A percentile compares a stretch with the other conserved stretches of the same genome.
phyloP scores from a whole-genome alignment of 306 rosid genomes.

The Acacia confusa region DNA sequence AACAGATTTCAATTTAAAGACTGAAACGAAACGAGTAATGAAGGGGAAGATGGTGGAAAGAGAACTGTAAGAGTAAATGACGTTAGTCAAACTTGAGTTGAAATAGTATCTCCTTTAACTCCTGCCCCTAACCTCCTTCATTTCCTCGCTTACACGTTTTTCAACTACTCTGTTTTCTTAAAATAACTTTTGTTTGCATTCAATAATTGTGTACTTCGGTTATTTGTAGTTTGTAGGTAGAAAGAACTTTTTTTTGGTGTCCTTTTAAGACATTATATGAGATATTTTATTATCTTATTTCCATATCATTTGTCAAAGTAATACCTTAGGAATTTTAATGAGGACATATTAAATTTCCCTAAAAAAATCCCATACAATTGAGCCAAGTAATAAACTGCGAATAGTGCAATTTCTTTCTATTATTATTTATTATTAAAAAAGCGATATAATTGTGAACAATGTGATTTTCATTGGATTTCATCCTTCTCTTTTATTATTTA shows the following conservation, averaged over 20 bases:
- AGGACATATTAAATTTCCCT: no score
- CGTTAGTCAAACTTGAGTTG: no score
- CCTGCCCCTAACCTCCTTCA: background rate
- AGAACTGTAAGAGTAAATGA: no score
- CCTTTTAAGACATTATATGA: background rate
- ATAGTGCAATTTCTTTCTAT: background rate
- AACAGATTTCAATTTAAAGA: no score
- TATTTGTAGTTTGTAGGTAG: no score
- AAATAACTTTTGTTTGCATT: background rate
- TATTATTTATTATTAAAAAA: background rate
- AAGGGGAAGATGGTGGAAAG: no score
- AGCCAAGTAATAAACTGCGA: no score
- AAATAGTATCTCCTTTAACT: background rate
- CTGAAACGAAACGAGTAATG: no score
- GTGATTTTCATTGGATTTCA: background rate
- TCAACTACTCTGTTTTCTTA: background rate
- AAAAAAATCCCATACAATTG: no score
- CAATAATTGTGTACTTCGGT: background rate
- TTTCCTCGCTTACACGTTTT: background rate
- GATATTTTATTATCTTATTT: no score
- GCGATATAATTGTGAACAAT: background rate
- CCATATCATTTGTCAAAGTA: background rate
- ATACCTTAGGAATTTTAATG: no score
- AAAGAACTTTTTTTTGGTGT: no score
- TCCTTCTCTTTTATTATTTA: background rate